phyloP scores from a whole-genome alignment of 2,329 filamentous ascomycete genomes.

The Neofusicoccum sp. region DNA sequence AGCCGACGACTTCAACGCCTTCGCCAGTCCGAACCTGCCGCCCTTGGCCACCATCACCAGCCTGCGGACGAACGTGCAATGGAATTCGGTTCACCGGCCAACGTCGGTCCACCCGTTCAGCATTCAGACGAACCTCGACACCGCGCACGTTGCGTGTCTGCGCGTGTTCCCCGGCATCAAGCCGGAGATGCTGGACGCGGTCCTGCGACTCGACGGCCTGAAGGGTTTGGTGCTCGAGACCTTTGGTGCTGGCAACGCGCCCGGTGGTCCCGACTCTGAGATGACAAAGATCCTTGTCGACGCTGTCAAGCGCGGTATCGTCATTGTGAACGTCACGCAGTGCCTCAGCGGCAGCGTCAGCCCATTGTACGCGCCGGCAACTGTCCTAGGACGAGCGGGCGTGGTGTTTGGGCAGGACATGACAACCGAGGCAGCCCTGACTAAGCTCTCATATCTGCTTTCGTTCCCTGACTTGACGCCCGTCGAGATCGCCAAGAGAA shows the following conservation, averaged over 20 bases:
- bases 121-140: conserved; percentile 74
- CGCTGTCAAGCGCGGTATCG: conserved; percentile 75
- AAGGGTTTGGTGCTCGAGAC: conserved; percentile 84
- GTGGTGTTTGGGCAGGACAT: conserved; percentile 88
- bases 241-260: conserved; percentile 90
- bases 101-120: conserved; percentile 71
- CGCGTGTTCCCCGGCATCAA: conserved; percentile 91
- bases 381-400: conserved; percentile 75
- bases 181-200: conserved; percentile 87
- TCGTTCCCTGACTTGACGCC: conserved; percentile 64
- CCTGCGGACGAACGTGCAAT: conserved; percentile 76
- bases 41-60: conserved; percentile 80
- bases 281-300: conserved; percentile 74
- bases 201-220: conserved; percentile 72
- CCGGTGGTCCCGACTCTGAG: conserved; percentile 74
- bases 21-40: conserved; percentile 81
- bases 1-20: conserved; percentile 81
- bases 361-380: conserved; percentile 43
- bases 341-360: conserved; percentile 58
- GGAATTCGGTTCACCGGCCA: conserved; percentile 73
- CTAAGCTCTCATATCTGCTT: conserved; percentile 84
- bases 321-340: conserved; percentile 89
- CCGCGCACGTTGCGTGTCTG: conserved; percentile 83
- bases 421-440: conserved; percentile 86
- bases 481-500: conserved; percentile 65